These are phyloP conservation scores for Bolboschoenus planiculmis DNA, from an alignment of 176 grass and related monocot species.

Conservation along the genomic window DNA sequence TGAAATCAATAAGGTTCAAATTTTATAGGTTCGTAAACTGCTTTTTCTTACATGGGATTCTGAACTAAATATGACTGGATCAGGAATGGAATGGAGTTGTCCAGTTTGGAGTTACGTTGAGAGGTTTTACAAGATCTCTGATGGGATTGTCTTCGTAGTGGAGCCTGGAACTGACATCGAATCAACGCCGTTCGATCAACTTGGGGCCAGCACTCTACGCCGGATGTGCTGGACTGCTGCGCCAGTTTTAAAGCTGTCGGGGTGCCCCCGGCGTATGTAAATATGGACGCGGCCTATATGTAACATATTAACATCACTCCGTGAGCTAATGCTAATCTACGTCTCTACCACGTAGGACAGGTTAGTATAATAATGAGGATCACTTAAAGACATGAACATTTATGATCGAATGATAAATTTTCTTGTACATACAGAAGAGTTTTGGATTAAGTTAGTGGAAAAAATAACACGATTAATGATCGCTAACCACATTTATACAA, in stretches of 20 bases:
- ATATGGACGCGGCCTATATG: not conserved
- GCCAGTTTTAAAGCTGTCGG: not conserved
- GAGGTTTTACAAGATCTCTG: not conserved
- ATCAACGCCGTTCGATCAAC: constrained; percentile 3
- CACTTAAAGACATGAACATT: not conserved
- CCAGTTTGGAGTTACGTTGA: not conserved
- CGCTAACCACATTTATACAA: no score
- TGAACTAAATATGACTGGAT: no score
- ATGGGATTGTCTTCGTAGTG: not conserved
- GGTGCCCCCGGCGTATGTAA: not conserved
- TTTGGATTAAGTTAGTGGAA: no score
- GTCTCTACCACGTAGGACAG: not conserved
- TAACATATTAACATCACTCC: not conserved
- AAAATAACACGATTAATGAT: no score
- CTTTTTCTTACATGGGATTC: not conserved
- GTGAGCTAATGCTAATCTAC: not conserved
- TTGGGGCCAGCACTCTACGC: not conserved
- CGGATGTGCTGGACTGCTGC: not conserved
- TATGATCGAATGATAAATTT: not conserved
- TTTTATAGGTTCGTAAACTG: not conserved
- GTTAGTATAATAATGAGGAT: not conserved
- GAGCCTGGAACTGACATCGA: not conserved
- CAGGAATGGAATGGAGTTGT: not conserved
- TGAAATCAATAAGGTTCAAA: not conserved
- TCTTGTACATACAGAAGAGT: no score